Base-by-base conservation (phyloP, 257 asterid genomes). In the Solanum clarkiae region DNA sequence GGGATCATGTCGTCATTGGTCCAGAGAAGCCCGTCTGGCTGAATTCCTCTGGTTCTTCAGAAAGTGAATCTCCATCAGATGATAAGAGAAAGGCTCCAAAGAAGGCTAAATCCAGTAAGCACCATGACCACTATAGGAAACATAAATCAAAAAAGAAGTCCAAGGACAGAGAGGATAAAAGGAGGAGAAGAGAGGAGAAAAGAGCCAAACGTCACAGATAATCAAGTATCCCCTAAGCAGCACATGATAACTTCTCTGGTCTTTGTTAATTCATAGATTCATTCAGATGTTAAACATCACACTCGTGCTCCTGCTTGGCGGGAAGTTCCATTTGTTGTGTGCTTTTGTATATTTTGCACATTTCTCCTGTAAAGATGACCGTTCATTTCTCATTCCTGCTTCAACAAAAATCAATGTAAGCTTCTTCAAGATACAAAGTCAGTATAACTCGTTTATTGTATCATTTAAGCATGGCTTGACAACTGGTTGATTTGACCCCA, bases 141-240 rank as follows among this genome's bases (percentile, higher is more conserved):
- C 93, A 90, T 88, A 92, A 86, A 89, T 92, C 94, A 17, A 93
- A 91, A 83, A 92, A 88, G n/a, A 90, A 88, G 88, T 90, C 89
- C 2, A 91, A 85, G 70, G 94, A 91, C 75, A 86, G 84, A 80
- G 87, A 79, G 86, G 85, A 81, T 87, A 92, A 84, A 84, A 91
- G 81, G 86, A 91, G 83, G 91, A 90, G 85, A 87, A 84, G 70
- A 80, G 89, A 90, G 90, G 92, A 91, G 81, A 92, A 89, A 85
- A 90, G 86, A 63, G 80, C 86, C 53, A 90, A 89, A 85, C 90
- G 87, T 72, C 88, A 87, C 57, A 75, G 55, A 69, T 92, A 88
- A 89, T 51, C 26, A 10, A 10, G 22, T 53, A 10, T 15, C n/a
- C 22, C 47, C 82, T 9, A 7, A 49, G 32, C 60, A 17, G 24